Evolutionary conservation across 2,329 filamentous ascomycete species (phyloP).

Genomic region (Penicillium sp.): DNA sequence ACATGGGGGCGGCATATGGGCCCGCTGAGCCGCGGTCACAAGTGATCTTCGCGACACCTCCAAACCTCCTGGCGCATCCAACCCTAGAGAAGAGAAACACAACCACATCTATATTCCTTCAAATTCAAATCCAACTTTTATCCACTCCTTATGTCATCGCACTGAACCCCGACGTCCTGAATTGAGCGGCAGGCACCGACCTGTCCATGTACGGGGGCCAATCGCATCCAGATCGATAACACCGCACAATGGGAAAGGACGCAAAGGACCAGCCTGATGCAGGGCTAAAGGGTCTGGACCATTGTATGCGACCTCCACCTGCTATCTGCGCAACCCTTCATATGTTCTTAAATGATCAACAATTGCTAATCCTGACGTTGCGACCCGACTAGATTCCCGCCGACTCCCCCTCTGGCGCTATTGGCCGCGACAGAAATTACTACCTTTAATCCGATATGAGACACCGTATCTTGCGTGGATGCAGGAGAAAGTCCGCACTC

Average conservation of each 20-base stretch:
- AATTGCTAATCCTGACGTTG: conserved; percentile 13
- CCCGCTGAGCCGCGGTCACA: conserved; percentile 15
- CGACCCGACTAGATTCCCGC: conserved; percentile 65
- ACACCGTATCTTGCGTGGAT: conserved; percentile 89
- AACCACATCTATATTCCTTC: conserved; percentile 1
- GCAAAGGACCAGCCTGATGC: conserved; percentile 53
- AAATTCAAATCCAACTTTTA: conserved; percentile 16
- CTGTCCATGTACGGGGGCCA: conserved; percentile 28
- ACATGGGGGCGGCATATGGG: conserved; percentile 18
- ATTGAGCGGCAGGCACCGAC: conserved; percentile 19
- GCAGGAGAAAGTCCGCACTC: conserved; percentile 76
- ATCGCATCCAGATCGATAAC: conserved; percentile 23
- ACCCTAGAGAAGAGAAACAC: neutral
- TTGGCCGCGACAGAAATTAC: conserved; percentile 71
- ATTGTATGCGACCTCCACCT: conserved; percentile 52
- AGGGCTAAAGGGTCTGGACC: conserved; percentile 75
- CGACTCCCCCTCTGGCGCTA: conserved; percentile 89
- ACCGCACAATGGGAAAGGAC: conserved; percentile 39
- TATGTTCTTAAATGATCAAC: neutral
- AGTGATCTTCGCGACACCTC: conserved; percentile 7
- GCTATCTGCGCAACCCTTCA: neutral
- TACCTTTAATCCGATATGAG: conserved; percentile 90
- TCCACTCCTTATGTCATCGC: conserved; percentile 24
- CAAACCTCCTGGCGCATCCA: conserved; percentile 2
- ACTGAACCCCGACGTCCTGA: conserved; percentile 8